Base-by-base conservation (phyloP, 139 green algal species). In the Picochlorum sp. region DNA sequence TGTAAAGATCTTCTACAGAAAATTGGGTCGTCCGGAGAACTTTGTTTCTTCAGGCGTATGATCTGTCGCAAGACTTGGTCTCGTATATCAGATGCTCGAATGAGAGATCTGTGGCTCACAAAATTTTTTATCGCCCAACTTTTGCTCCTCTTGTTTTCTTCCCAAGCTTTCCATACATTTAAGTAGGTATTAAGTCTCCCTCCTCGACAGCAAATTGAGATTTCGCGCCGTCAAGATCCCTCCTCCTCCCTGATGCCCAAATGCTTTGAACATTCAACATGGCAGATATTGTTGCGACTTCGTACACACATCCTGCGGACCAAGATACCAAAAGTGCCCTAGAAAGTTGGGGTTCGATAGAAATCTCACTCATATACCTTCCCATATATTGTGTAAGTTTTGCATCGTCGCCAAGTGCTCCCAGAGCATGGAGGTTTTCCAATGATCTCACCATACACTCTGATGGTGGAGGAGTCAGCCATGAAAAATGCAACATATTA, bases 111-210 rank as follows among this genome's bases (percentile, higher is more conserved):
- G 49, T 90, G 83, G 66, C 83, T 87, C 5, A 96, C 55, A 41
- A 73, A 82, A 70, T 92, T 88, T 73, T 94, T 92, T 56, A 34
- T 61, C 47, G 38, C 65, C 93, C 93, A 99, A 75, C 95, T 87
- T 71, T 94, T 84, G 83, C 94, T 65, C 45, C 58, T 60, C 66
- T 71, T 70, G 41, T 68, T 67, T 16, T 84, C 76, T 23, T 85
- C 59, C 86, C 87, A 97, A 3, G 77, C 90, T n/a, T 77, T 62
- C 79, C 88, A 99, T 15, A 95, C 80, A 73, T 99, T 87, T 26
- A 99, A 82, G 74, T 96, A 80, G 3, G 89, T 95, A 98, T 80
- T 78, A 98, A 91, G 78, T 99, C 94, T 61, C 75, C 88, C 81
- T 99, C 93, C 1, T 89, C 92, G 32, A 97, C 91, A 54, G 93